Base-by-base conservation (phyloP, 1,284 basidiomycete species). In the Ganoderma leucocontextum region DNA sequence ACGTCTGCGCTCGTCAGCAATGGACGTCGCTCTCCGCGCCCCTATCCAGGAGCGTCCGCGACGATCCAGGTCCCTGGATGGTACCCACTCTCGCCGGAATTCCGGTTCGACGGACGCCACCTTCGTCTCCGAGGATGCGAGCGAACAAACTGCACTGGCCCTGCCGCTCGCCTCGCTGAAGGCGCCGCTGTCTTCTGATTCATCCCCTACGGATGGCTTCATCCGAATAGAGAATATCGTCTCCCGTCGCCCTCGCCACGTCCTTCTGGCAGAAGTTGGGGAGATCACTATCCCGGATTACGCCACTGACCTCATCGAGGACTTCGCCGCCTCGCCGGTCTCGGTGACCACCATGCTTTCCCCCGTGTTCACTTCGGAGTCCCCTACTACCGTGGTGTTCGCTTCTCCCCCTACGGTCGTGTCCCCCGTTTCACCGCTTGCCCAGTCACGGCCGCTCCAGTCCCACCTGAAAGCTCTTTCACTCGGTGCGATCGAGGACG, bases 231-330 rank as follows among this genome's bases (percentile, higher is more conserved):
- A 68, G 66, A 47, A 64, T n/a, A 29, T 60, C 7, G 61, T 60
- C 4, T 29, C 39, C 19, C 70, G 67, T 9, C 75, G 76, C 38
- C 60, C 73, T 15, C 67, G 62, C 9, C 74, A 71, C 17, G 70
- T 75, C 60, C 60, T 77, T 44, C 60, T 73, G 12, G 65, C 72
- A 4, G 70, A 74, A 39, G 35, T 75, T 35, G 71, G 66, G 3
- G 67, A 74, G 39, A 67, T 75, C 17, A 15, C 62, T 5, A 58
- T 77, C 12, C 77, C 77, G 0, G 70, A 67, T 12, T 78, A 78
- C 65, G 77, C 74, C 4, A 49, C 73, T 41, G 66, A 73, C 47
- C 73, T 78, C 15, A 69, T 78, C 17, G 74, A 77, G 47, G 73
- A 72, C 39, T 67, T 78, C 47, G 72, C 67, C 53, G 61, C 74